Conservation (phyloP, 2,329 filamentous ascomycete genomes). For the Colletotrichum navitas region DNA sequence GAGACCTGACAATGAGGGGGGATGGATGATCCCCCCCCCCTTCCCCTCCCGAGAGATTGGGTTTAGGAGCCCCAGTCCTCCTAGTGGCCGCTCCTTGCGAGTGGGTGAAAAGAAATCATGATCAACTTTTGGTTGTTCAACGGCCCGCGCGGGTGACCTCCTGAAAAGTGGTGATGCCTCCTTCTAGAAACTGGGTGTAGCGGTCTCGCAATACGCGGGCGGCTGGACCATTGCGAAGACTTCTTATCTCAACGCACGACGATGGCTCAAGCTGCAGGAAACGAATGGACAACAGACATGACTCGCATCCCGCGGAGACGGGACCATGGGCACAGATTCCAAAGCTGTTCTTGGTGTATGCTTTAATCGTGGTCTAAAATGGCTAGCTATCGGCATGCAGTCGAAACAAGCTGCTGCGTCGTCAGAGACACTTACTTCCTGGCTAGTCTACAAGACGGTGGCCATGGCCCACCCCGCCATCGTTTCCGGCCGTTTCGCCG, state of each 20-base stretch:
- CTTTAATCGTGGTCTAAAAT: slow-evolving; percentile 17
- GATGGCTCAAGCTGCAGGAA: background rate
- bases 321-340: background rate
- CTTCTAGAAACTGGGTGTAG: background rate
- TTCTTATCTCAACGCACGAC: background rate
- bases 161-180: background rate
- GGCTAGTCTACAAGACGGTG: background rate
- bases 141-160: no score
- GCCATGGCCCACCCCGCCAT: background rate
- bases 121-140: background rate
- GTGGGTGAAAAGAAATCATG: background rate
- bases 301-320: no score
- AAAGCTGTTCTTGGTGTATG: slow-evolving; percentile 34
- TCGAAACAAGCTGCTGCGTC: background rate
- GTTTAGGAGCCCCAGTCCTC: background rate
- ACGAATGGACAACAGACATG: no score
- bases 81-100: background rate
- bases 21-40: background rate
- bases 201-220: no score
- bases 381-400: slow-evolving; percentile 27
- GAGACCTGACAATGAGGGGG: background rate
- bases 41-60: no score
- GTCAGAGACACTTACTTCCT: background rate
- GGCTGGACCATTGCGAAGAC: background rate
- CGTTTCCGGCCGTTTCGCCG: slow-evolving; percentile 18